Evolutionary conservation across 2,329 filamentous ascomycete genomes (phyloP), one percentile per base, ranked within the genome.

Genomic region (Esteya vermicola): DNA sequence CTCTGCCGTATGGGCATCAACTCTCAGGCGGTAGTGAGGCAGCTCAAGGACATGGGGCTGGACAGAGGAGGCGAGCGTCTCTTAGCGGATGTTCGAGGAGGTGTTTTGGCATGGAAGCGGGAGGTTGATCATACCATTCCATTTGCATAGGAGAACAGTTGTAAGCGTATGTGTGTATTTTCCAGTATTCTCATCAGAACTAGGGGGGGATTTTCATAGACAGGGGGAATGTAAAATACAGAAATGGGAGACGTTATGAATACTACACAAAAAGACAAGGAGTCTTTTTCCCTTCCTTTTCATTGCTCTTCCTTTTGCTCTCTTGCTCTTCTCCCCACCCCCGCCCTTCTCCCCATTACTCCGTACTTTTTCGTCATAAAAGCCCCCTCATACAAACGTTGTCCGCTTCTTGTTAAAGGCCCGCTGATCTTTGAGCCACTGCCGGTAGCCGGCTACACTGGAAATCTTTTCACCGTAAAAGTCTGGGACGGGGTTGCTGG

Each of bases 391-490:
- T 47, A 78, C 61, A 58, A 78, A 76, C 52, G 64, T 74, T 49
- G 65, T 75, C 57, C 76, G 78, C 75, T 93, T 93, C 68, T 86
- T 86, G 65, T 93, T 94, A 65, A 94, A 98, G 9, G 88, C 89
- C 46, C 89, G 72, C 68, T 96, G 91, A 56, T 98, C 91, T 69
- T 94, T 96, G 54, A 98, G 64, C 91, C 91, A 98, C 58, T 85
- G 80, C 53, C 91, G 70, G 60, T 96, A 98, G 35, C 85, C 88
- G 40, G 78, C 71, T 19, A 96, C 85, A 52, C 86, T 94, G 38
- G 83, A 84, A 52, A 98, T 94, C 19, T 95, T 96, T 66, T 98
- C 91, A 52, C 91, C 91, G 54, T 98, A 98, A 63, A 94, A 98
- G 58, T 98, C 91, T 33, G 89, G 88, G 1, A 94, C 84, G 16